Evolutionary conservation across 1,284 basidiomycete species (phyloP).

Genomic region (Cryptococcus sp.): DNA sequence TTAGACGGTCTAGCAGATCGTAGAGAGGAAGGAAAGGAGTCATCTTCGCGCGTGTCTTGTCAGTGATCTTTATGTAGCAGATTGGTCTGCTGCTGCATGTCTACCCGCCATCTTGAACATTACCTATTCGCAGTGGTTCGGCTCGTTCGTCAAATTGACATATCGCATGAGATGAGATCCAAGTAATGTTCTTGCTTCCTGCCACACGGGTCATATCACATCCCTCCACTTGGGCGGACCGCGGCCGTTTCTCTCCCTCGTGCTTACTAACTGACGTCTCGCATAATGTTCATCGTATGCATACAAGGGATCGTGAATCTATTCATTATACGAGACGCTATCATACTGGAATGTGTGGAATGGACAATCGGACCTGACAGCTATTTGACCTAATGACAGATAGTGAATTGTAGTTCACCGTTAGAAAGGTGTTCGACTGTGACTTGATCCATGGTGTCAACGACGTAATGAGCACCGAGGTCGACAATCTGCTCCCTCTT

Average conservation of each 20-base stretch:
- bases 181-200: no score
- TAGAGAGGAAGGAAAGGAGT: no score
- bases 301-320: no score
- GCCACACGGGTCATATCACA: not conserved
- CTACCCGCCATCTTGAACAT: slow-evolving; percentile 18
- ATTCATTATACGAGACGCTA: no score
- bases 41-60: no score
- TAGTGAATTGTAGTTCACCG: slow-evolving; percentile 38
- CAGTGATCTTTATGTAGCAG: no score
- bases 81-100: not conserved
- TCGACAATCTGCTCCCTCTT: slow-evolving; percentile 61
- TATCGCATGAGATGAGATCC: slow-evolving; percentile 5
- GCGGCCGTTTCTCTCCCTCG: no score
- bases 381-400: slow-evolving; percentile 22
- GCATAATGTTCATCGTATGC: no score
- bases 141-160: not conserved
- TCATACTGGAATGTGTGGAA: not conserved
- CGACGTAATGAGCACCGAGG: slow-evolving; percentile 67
- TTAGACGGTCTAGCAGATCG: no score
- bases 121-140: not conserved
- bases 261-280: no score
- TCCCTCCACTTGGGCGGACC: no score
- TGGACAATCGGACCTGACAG: no score
- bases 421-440: slow-evolving; percentile 49
- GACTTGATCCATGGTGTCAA: slow-evolving; percentile 65